phyloP scores from a whole-genome alignment of 2,329 filamentous ascomycete species.

The Nectriaceae sp. region DNA sequence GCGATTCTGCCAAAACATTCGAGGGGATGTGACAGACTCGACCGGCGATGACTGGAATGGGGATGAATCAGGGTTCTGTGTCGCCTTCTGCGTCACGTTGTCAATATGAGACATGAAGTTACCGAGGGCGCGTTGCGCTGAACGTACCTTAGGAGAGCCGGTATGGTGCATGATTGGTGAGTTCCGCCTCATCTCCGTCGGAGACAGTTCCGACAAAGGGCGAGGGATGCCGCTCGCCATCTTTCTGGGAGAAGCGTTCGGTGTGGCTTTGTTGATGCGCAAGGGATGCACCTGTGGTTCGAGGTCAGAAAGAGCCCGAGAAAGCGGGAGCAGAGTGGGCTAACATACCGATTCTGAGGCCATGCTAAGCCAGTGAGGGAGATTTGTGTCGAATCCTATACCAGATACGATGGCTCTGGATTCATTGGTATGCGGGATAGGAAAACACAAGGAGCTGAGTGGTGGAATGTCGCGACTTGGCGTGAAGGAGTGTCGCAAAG shows the following conservation, averaged over 20 bases:
- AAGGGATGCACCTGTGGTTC: constrained; percentile 68
- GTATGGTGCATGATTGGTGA: constrained; percentile 85
- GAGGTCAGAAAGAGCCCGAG: constrained; percentile 25
- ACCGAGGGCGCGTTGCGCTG: constrained; percentile 4
- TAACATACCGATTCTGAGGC: constrained; percentile 41
- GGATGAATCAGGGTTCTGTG: constrained; percentile 72
- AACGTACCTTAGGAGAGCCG: constrained; percentile 40
- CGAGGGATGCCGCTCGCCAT: constrained; percentile 63
- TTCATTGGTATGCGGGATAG: constrained; percentile 35
- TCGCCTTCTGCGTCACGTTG: constrained; percentile 58
- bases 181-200: constrained; percentile 83
- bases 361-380: constrained; percentile 33
- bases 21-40: constrained; percentile 69
- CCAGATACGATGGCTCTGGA: constrained; percentile 30
- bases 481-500: constrained; percentile 14
- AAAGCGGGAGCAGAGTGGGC: constrained; percentile 16
- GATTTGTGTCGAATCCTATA: constrained; percentile 21
- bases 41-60: constrained; percentile 85
- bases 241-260: constrained; percentile 63
- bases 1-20: constrained; percentile 87
- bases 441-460: constrained; percentile 22
- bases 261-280: constrained; percentile 73
- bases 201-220: constrained; percentile 86
- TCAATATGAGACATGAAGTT: constrained; percentile 31
- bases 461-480: constrained; percentile 34